These are phyloP conservation scores for Fusarium oligoseptatum DNA, from an alignment of 2,329 filamentous ascomycete species.

Conservation along the genomic window DNA sequence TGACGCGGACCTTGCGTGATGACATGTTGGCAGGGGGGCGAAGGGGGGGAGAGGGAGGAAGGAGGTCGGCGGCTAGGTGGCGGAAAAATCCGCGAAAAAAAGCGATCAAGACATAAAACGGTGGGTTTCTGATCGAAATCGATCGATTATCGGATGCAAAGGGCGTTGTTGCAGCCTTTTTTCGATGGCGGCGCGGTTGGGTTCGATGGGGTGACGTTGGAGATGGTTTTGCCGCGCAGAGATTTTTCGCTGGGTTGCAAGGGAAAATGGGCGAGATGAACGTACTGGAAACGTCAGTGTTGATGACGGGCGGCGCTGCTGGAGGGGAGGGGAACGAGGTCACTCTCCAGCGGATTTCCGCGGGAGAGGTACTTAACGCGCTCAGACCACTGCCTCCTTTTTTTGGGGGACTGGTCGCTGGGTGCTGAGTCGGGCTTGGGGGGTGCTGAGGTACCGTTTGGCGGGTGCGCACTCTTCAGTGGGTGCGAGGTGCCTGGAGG, in stretches of 20 bases:
- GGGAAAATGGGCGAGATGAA: slow-evolving; percentile 41
- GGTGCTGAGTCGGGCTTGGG: background rate
- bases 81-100: slow-evolving; percentile 75
- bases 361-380: slow-evolving; percentile 47
- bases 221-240: slow-evolving; percentile 66
- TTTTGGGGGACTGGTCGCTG: slow-evolving; percentile 24
- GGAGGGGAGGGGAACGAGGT: slow-evolving; percentile 38
- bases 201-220: slow-evolving; percentile 69
- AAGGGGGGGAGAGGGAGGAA: slow-evolving; percentile 38
- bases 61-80: slow-evolving; percentile 57
- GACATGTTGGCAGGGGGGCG: slow-evolving; percentile 65
- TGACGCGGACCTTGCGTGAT: slow-evolving; percentile 80
- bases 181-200: slow-evolving; percentile 66
- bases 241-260: slow-evolving; percentile 64
- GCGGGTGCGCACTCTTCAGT: slow-evolving; percentile 1
- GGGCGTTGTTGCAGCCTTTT: slow-evolving; percentile 62
- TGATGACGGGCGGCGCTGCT: slow-evolving; percentile 43
- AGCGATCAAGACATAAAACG: slow-evolving; percentile 72
- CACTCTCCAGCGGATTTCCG: slow-evolving; percentile 40
- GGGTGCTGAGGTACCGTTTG: background rate
- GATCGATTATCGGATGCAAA: slow-evolving; percentile 64
- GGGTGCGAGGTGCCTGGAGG: background rate
- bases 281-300: slow-evolving; percentile 22
- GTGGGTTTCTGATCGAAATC: slow-evolving; percentile 67
- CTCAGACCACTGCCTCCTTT: slow-evolving; percentile 52